Conservation (phyloP, 169 alveolate species). For the Plasmodium inui region DNA sequence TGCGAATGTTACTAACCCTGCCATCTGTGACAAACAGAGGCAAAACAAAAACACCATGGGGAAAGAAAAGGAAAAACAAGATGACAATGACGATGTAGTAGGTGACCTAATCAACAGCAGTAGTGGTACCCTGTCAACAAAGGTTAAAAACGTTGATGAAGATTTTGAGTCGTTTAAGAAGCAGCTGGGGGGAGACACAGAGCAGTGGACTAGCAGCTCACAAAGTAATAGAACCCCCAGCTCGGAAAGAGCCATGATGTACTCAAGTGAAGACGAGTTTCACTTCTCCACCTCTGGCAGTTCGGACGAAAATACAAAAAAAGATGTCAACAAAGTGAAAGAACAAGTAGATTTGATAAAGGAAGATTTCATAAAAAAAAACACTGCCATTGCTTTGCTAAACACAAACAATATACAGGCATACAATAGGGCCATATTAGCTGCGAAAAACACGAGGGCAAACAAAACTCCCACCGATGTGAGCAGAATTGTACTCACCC, state of each 20-base stretch:
- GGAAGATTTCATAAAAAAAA: slow-evolving; percentile 58
- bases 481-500: slow-evolving; percentile 50
- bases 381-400: slow-evolving; percentile 41
- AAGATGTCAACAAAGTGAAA: slow-evolving; percentile 49
- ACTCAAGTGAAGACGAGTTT: slow-evolving; percentile 11
- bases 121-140: not conserved
- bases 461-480: slow-evolving; percentile 59
- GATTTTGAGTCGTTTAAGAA: slow-evolving; percentile 14
- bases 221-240: slow-evolving; percentile 10
- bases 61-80: not conserved
- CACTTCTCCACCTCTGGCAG: slow-evolving; percentile 27
- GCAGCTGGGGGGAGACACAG: not conserved
- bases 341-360: slow-evolving; percentile 55
- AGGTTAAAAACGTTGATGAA: not conserved
- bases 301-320: slow-evolving; percentile 26
- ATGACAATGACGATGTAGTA: not conserved
- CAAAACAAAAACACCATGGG: not conserved
- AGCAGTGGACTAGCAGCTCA: not conserved
- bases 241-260: not conserved
- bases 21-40: not conserved
- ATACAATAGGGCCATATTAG: slow-evolving; percentile 52
- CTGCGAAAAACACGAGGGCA: slow-evolving; percentile 48
- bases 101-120: not conserved
- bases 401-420: slow-evolving; percentile 59
- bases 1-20: not conserved